phyloP scores from a whole-genome alignment of 345 rosid genomes.

The Camelina sativa region DNA sequence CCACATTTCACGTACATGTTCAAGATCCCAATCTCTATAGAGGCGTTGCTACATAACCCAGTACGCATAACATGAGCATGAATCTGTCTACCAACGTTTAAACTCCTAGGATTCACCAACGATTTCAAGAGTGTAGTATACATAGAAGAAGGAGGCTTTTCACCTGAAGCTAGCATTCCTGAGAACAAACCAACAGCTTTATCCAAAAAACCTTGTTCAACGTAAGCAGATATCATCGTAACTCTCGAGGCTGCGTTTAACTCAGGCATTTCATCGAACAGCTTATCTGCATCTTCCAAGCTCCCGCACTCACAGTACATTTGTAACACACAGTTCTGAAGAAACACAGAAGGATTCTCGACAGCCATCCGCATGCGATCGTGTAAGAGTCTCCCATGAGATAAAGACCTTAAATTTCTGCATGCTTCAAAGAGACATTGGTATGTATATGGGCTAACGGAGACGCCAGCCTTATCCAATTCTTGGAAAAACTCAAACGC shows the following conservation, averaged over 20 bases:
- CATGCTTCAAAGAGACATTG: constrained; percentile 58
- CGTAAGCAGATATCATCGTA: constrained; percentile 61
- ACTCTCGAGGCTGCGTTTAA: constrained; percentile 52
- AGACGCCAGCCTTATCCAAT: constrained; percentile 60
- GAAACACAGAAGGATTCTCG: constrained; percentile 48
- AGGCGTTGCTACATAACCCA: constrained; percentile 49
- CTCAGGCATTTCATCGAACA: constrained; percentile 69
- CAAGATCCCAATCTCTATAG: constrained; percentile 51
- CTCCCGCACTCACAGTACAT: constrained; percentile 67
- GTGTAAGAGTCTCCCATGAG: constrained; percentile 58
- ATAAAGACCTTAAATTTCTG: constrained; percentile 46
- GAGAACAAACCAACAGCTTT: constrained; percentile 54
- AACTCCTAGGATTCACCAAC: constrained; percentile 46
- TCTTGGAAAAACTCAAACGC: constrained; percentile 61
- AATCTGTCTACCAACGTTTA: constrained; percentile 61
- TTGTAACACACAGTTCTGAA: constrained; percentile 50
- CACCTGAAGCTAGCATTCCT: constrained; percentile 49
- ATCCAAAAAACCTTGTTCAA: constrained; percentile 41
- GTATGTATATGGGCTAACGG: constrained; percentile 50
- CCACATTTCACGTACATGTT: constrained; percentile 75
- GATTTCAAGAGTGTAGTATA: constrained; percentile 55
- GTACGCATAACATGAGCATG: constrained; percentile 61
- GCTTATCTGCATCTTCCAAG: constrained; percentile 55
- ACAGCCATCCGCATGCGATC: constrained; percentile 40
- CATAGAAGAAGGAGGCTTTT: constrained; percentile 45